Percentiles rank a stretch among this genome's conserved stretches.
Conservation (phyloP, 2,329 filamentous ascomycete species). For the Oidium heveae region DNA sequence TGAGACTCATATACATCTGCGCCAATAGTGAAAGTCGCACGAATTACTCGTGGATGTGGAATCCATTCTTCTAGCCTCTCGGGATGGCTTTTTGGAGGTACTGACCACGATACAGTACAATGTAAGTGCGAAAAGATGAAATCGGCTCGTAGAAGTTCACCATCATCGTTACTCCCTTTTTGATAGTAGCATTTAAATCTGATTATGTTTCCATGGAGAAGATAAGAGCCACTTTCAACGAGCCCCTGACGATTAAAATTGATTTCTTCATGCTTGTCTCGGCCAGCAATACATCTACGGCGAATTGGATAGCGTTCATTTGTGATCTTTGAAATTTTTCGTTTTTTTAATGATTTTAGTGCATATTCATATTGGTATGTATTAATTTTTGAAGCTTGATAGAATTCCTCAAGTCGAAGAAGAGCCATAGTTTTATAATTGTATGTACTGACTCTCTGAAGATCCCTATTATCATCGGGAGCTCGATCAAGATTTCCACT, state of each 20-base stretch:
- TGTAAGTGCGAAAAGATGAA: slow-evolving; percentile 27
- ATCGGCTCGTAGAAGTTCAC: slow-evolving; percentile 29
- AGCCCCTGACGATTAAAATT: slow-evolving; percentile 27
- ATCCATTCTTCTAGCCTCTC: slow-evolving; percentile 27
- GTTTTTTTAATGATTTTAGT: slow-evolving; percentile 10
- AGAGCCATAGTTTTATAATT: slow-evolving; percentile 20
- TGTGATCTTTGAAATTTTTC: slow-evolving; percentile 4
- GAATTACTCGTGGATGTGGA: slow-evolving; percentile 26
- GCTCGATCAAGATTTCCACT: slow-evolving; percentile 15
- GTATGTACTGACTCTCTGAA: slow-evolving; percentile 23
- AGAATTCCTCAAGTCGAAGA: slow-evolving; percentile 8
- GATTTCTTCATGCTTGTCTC: slow-evolving; percentile 20
- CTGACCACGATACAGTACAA: slow-evolving; percentile 27
- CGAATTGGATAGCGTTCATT: slow-evolving; percentile 17
- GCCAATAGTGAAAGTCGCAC: slow-evolving; percentile 27
- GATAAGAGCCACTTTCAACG: slow-evolving; percentile 25
- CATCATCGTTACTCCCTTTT: slow-evolving; percentile 25
- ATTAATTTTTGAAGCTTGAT: slow-evolving; percentile 17
- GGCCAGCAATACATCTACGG: slow-evolving; percentile 21
- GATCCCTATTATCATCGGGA: slow-evolving; percentile 17
- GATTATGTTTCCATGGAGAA: slow-evolving; percentile 24
- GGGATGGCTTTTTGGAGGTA: slow-evolving; percentile 22
- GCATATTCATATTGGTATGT: slow-evolving; percentile 25
- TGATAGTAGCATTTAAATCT: slow-evolving; percentile 29
- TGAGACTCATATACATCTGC: slow-evolving; percentile 25